These are phyloP conservation scores for Leishmania aethiopica DNA, from an alignment of 208 protist species.

Conservation along the genomic window DNA sequence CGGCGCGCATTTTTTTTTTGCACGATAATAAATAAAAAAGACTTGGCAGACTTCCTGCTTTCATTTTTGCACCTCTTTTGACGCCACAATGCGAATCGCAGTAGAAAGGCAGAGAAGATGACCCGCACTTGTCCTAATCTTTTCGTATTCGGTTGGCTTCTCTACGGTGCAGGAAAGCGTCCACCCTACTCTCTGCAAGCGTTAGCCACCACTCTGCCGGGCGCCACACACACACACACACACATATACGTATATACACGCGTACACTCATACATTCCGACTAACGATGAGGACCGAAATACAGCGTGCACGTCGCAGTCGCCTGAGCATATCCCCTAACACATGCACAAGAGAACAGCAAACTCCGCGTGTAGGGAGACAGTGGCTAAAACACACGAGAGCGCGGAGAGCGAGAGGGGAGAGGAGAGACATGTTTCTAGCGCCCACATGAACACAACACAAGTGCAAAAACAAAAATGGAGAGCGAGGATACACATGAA, in stretches of 20 bases:
- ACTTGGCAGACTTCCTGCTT: not conserved
- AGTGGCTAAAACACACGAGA: not conserved
- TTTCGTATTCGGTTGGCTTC: not conserved
- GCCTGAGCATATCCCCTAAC: not conserved
- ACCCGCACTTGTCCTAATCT: too few species aligned
- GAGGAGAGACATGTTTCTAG: not conserved
- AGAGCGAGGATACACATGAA: not conserved
- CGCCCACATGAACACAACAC: not conserved
- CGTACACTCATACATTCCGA: not conserved
- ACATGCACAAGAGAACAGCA: not conserved
- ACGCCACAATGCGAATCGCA: not conserved
- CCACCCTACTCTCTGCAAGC: not conserved
- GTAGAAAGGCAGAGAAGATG: not conserved
- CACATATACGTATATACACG: not conserved
- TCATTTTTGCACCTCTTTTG: not conserved
- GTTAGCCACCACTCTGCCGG: not conserved
- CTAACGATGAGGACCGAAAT: not conserved
- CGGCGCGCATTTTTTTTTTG: not conserved
- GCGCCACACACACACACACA: not conserved
- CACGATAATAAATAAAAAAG: not conserved
- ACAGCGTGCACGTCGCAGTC: not conserved
- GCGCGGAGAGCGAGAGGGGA: not conserved
- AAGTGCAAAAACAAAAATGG: not conserved
- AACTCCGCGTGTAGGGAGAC: not conserved
- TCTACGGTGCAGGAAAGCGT: not conserved